These are phyloP conservation scores for Annulohypoxylon bovei DNA, from an alignment of 495 filamentous ascomycete genomes.

Conservation along the genomic window DNA sequence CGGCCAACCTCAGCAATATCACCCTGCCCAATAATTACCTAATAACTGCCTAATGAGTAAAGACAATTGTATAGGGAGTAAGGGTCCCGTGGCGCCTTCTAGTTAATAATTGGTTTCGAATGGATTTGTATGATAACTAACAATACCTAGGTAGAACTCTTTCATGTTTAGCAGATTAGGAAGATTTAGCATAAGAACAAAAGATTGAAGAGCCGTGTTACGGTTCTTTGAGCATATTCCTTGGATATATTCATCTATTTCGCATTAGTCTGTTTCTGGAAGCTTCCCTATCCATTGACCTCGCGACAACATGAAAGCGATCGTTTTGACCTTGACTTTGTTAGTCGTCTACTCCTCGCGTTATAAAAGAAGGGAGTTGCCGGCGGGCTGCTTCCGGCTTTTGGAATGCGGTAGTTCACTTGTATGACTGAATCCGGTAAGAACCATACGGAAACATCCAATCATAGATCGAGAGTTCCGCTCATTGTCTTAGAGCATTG, in stretches of 20 bases:
- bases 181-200: neutral
- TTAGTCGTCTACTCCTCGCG: neutral
- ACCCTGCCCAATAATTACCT: too few relatives aligned
- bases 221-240: neutral
- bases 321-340: neutral
- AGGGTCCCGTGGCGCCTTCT: neutral
- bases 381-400: slow-evolving; percentile 24
- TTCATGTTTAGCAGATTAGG: neutral
- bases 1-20: slow-evolving; percentile 16
- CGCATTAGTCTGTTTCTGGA: neutral
- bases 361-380: slow-evolving; percentile 9
- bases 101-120: neutral
- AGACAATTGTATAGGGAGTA: neutral
- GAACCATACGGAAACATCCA: slow-evolving; percentile 42
- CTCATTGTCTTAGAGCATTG: slow-evolving; percentile 20
- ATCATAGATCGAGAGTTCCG: slow-evolving; percentile 14
- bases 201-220: neutral
- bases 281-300: neutral
- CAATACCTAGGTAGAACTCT: neutral
- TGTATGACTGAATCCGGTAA: slow-evolving; percentile 35
- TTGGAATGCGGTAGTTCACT: slow-evolving; percentile 36
- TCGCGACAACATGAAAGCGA: neutral
- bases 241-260: neutral
- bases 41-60: neutral
- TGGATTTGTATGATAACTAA: neutral